Base-by-base conservation (phyloP, 129 eudicot species). In the Escallonia herrerae region DNA sequence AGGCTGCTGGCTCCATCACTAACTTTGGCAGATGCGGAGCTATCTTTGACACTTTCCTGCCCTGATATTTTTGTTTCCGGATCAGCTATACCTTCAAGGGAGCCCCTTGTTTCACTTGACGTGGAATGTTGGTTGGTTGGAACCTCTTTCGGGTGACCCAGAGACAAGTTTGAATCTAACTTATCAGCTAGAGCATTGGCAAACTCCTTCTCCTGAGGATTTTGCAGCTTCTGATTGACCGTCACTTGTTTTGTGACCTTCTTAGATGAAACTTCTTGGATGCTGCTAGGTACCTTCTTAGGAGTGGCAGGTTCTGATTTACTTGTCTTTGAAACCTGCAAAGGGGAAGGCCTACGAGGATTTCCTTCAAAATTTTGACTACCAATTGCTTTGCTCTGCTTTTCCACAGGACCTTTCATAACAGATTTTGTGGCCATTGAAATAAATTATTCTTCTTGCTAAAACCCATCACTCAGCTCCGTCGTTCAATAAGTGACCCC, bases 381-480 rank as follows among this genome's bases (percentile, higher is more conserved):
- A 62, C 69, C 66, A 69, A 9, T 64, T 9, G 15, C 41, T 76
- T 78, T 83, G 68, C 63, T 78, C n/a, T 60, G 84, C 68, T 65
- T 83, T 54, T 60, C 78, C 10, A 60, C 51, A 46, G 79, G 78
- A 45, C 73, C 52, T 58, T 75, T 75, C 48, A 46, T 40, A 77
- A 59, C 64, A 51, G 90, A 73, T 64, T 80, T 82, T 6, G 95
- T 76, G 74, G 89, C 89, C 95, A 86, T 90, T 47, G 64, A 42
- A 62, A 49, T 15, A 61, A n/a, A 70, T 65, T 63, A 74, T 49
- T 48, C 51, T 51, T 63, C 74, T 6, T 9, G 14, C 13, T 58
- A 58, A 67, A 60, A 60, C 76, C 55, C 78, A 62, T 66, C 60
- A 73, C 46, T 53, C 60, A 65, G 7, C 44, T 47, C 56, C 67